Base-by-base conservation (phyloP, 2,329 filamentous ascomycete genomes). In the Monilinia fructigena region DNA sequence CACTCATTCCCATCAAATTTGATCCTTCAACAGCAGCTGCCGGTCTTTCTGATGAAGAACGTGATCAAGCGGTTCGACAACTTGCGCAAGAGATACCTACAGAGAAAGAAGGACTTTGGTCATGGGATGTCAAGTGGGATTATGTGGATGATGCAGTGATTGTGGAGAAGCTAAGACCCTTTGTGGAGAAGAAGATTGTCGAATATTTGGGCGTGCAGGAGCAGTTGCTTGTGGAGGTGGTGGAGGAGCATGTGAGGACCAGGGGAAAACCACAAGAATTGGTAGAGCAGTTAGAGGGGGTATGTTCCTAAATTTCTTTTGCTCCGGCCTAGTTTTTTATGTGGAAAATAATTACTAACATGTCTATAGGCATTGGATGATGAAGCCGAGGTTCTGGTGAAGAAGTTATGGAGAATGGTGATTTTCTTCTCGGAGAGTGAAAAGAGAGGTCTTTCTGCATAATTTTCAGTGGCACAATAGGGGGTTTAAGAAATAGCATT, bases 331-430 rank as follows among this genome's bases (percentile, higher is more conserved):
- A 11, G 18, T 2, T 18, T 18, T 50, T 11, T 0, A 12, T 38
- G 8, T 12, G n/a, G 7, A 3, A 20, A 18, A 20, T 55, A 31
- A 38, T 28, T n/a, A 56, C 62, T 64, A 26, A 58, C 28, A 23
- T 66, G 56, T 69, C 40, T 68, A 68, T 69, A 94, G 87, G 92
- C 92, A 54, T 82, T 99, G 69, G 95, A 97, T 75, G 95, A 99
- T 75, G 95, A 98, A 76, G 93, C 93, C 14, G 93, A 97, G 78
- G 89, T 91, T 35, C 81, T 99, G 71, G 93, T 98, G 60, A 96
- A 92, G 85, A 98, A 97, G 81, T 85, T 99, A 47, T 99, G 95
- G 95, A 87, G 94, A 61, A 96, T 98, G 92, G 88, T 97, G 67
- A 96, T 98, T 74, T 98, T 97, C 86, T 97, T 94, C 75, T 95